phyloP scores from a whole-genome alignment of 176 grass and related monocot genomes.

The Carex littledalei region DNA sequence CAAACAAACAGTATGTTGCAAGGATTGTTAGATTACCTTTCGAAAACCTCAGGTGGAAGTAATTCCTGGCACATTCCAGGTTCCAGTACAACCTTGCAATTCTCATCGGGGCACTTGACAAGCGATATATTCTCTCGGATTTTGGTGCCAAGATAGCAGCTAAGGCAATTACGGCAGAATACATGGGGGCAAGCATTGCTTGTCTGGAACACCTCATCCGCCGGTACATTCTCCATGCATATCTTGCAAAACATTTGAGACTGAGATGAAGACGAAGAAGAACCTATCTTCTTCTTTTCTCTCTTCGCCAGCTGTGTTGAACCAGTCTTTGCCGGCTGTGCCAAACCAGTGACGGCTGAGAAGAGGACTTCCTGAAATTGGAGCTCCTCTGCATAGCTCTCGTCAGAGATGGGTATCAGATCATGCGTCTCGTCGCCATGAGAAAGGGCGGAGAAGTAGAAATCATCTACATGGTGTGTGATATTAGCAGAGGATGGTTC shows the following conservation, averaged over 20 bases:
- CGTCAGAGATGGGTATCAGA: conserved; percentile 56
- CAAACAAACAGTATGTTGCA: no score
- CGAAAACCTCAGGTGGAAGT: not conserved
- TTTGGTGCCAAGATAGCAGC: conserved; percentile 36
- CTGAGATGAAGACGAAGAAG: not conserved
- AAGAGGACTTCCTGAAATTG: conserved; percentile 62
- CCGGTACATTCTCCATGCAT: conserved; percentile 46
- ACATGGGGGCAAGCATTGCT: conserved; percentile 39
- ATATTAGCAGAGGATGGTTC: conserved; percentile 13
- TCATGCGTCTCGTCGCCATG: conserved; percentile 24
- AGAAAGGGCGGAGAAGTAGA: conserved; percentile 50
- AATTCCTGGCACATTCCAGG: conserved; percentile 14
- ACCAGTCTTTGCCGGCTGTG: not conserved
- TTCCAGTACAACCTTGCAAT: conserved; percentile 21
- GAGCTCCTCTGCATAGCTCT: conserved; percentile 54
- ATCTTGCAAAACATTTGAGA: conserved; percentile 42
- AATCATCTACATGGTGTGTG: conserved; percentile 36
- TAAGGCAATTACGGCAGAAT: conserved; percentile 49
- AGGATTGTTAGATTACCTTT: not conserved
- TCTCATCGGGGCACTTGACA: conserved; percentile 47
- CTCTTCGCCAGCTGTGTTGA: not conserved
- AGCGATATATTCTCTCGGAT: conserved; percentile 28
- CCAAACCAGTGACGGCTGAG: not conserved
- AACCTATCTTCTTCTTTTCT: not conserved
- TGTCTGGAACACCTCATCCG: conserved; percentile 4